Evolutionary conservation across 2,329 filamentous ascomycete genomes (phyloP).

Genomic region (Aspergillus ochraceus): DNA sequence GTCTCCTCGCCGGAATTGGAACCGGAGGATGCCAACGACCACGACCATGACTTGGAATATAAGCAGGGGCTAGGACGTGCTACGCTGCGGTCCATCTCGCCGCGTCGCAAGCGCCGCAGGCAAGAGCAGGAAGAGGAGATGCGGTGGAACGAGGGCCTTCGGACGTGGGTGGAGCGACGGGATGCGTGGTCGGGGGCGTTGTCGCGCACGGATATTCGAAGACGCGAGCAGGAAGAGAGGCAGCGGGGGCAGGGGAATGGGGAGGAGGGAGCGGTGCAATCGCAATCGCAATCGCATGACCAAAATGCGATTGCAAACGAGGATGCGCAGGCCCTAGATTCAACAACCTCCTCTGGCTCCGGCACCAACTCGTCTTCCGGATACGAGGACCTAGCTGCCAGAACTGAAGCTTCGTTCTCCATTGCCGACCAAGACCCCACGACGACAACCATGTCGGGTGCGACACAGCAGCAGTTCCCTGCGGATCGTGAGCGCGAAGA

Average conservation of each 20-base stretch:
- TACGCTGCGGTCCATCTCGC: slow-evolving; percentile 17
- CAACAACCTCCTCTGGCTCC: not conserved
- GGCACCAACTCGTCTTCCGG: not conserved
- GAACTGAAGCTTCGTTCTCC: slow-evolving; percentile 22
- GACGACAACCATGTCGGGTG: not conserved
- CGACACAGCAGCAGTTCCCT: slow-evolving; percentile 1
- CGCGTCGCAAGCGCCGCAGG: slow-evolving; percentile 58
- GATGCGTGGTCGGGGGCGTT: slow-evolving; percentile 81
- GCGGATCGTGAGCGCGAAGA: slow-evolving; percentile 22
- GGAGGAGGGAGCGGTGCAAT: not conserved
- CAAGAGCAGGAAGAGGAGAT: slow-evolving; percentile 64
- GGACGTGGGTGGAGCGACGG: slow-evolving; percentile 74
- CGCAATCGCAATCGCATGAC: not conserved
- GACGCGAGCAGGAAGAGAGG: slow-evolving; percentile 13
- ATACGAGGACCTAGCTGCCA: slow-evolving; percentile 17
- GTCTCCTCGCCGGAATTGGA: slow-evolving; percentile 14
- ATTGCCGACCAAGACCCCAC: slow-evolving; percentile 20
- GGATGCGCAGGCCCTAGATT: not conserved
- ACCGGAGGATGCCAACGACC: not conserved
- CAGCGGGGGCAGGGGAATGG: slow-evolving; percentile 1
- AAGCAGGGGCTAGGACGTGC: not conserved
- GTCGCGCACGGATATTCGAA: slow-evolving; percentile 28
- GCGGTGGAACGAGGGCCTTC: slow-evolving; percentile 77
- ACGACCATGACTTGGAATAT: slow-evolving; percentile 7
- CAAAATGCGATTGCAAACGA: not conserved